These are phyloP conservation scores for Trichoderma koningii DNA, from an alignment of 2,329 filamentous ascomycete genomes.

Conservation along the genomic window DNA sequence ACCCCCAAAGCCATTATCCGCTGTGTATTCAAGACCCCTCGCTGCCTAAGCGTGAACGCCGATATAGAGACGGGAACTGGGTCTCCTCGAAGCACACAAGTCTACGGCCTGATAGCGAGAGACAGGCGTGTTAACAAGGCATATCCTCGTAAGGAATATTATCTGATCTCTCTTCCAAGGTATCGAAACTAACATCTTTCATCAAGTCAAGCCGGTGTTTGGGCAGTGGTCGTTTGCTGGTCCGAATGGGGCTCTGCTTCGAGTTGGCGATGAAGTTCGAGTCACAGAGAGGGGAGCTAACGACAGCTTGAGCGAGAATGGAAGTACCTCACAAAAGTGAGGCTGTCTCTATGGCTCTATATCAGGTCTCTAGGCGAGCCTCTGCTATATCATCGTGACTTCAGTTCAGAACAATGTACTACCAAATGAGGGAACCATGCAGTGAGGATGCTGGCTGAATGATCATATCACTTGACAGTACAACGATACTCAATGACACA, in stretches of 20 bases:
- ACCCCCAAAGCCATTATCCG: conserved; percentile 29
- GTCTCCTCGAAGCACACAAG: conserved; percentile 26
- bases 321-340: neutral
- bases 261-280: conserved; percentile 34
- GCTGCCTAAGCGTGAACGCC: conserved; percentile 31
- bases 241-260: conserved; percentile 28
- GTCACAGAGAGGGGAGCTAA: conserved; percentile 23
- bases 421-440: neutral
- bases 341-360: neutral
- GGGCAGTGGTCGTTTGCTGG: conserved; percentile 31
- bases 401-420: neutral
- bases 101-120: conserved; percentile 31
- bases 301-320: neutral
- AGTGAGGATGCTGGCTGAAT: too few relatives aligned
- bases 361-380: neutral
- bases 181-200: neutral
- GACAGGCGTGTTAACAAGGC: conserved; percentile 30
- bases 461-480: too few relatives aligned
- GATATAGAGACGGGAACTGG: conserved; percentile 27
- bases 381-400: neutral
- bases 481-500: too few relatives aligned
- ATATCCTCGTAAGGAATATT: conserved; percentile 28
- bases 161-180: neutral
- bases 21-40: conserved; percentile 30
- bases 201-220: conserved; percentile 32